A percentile compares a stretch with the other conserved stretches of the same genome.
These are phyloP conservation scores for Mycena galopus DNA, from an alignment of 768 basidiomycete genomes.

Conservation along the genomic window DNA sequence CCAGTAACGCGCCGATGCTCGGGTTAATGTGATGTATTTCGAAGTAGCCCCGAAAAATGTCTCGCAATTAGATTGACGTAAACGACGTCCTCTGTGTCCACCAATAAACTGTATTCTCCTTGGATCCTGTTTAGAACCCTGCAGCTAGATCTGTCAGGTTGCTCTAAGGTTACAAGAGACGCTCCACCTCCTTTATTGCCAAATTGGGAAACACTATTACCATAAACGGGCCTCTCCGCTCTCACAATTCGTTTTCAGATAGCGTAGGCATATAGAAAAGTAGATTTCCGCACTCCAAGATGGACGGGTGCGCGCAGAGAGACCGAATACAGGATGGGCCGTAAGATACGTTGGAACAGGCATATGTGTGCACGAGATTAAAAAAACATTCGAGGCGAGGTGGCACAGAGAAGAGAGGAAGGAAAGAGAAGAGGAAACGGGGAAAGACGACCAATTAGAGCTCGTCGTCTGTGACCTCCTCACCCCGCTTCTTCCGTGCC, in stretches of 20 bases:
- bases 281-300: constrained; percentile 21
- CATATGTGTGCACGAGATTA: constrained; percentile 16
- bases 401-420: constrained; percentile 7
- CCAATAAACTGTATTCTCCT: too few relatives aligned
- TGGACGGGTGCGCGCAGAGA: not conserved
- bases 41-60: too few relatives aligned
- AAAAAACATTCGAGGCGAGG: constrained; percentile 18
- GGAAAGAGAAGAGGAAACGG: constrained; percentile 22
- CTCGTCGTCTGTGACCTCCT: constrained; percentile 81
- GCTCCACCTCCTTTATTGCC: too few relatives aligned
- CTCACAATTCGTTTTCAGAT: not conserved
- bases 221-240: not conserved
- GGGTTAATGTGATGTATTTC: not conserved
- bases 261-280: constrained; percentile 3
- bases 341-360: constrained; percentile 12
- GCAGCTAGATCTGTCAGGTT: too few relatives aligned
- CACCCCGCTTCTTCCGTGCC: constrained; percentile 88
- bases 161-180: too few relatives aligned
- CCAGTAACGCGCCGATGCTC: not conserved
- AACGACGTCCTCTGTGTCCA: too few relatives aligned
- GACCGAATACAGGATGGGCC: constrained; percentile 22
- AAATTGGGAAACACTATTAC: not conserved
- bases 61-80: too few relatives aligned
- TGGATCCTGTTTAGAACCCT: too few relatives aligned
- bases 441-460: constrained; percentile 50